Evolutionary conservation across 306 rosid genomes (phyloP).

Genomic region (Rosa persica): DNA sequence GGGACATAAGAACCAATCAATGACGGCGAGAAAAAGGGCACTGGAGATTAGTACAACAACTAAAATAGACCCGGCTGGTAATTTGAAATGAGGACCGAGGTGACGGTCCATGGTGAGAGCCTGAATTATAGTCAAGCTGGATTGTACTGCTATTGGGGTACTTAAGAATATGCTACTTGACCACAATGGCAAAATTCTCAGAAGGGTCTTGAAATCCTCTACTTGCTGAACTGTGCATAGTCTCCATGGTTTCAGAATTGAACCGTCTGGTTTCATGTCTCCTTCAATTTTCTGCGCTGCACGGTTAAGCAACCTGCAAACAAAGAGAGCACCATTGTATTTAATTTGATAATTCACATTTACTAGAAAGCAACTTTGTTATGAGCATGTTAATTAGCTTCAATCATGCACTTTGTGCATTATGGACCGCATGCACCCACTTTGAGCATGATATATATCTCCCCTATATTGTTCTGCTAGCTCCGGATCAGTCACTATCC

Average conservation of each 20-base stretch:
- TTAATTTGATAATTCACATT: constrained; percentile 28
- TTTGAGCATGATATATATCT: background rate
- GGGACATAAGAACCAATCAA: constrained; percentile 51
- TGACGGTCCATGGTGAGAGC: constrained; percentile 60
- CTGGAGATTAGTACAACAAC: constrained; percentile 38
- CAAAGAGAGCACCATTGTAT: constrained; percentile 16
- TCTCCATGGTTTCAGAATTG: constrained; percentile 51
- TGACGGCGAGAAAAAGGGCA: constrained; percentile 37
- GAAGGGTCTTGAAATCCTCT: constrained; percentile 48
- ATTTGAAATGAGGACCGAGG: constrained; percentile 48
- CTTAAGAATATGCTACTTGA: constrained; percentile 43
- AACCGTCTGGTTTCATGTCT: constrained; percentile 41
- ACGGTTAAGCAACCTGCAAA: background rate
- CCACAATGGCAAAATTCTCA: constrained; percentile 56
- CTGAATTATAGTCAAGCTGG: constrained; percentile 57
- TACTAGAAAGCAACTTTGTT: background rate
- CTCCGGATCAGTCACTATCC: background rate
- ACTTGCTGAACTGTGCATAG: constrained; percentile 62
- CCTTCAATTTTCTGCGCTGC: constrained; percentile 34
- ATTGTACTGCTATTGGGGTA: constrained; percentile 48
- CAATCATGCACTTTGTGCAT: background rate
- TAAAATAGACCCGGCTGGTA: constrained; percentile 48
- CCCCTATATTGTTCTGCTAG: background rate
- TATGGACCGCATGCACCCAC: background rate
- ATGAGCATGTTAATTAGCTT: background rate